Conservation (phyloP, 1,284 basidiomycete species). For the Austroboletus olivaceoglutinosus region DNA sequence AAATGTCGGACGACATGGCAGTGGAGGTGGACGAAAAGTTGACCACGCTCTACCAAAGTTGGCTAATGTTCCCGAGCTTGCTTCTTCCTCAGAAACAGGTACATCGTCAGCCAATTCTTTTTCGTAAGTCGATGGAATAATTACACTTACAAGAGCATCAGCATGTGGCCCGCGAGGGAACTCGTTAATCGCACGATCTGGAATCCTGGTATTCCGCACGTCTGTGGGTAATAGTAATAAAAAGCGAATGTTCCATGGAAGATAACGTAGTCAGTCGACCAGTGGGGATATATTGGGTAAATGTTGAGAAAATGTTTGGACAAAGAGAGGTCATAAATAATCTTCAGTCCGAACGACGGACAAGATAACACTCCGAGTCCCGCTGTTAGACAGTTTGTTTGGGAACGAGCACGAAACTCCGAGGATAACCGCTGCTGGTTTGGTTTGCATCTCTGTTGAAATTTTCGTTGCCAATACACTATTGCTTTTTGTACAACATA, state of each 20-base stretch:
- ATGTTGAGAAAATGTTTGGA: conserved; percentile 2
- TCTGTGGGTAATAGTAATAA: not conserved
- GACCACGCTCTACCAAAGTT: too few species aligned
- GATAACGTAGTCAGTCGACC: not conserved
- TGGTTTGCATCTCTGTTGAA: not conserved
- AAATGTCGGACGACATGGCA: not conserved
- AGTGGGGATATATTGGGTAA: not conserved
- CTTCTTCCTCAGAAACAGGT: not conserved
- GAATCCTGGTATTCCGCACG: not conserved
- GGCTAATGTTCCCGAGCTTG: too few species aligned
- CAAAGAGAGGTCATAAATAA: not conserved
- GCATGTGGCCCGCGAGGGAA: not conserved
- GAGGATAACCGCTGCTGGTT: not conserved
- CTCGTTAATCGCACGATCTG: too few species aligned
- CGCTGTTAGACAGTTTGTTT: not conserved
- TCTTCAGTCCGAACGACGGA: not conserved
- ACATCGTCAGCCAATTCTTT: not conserved
- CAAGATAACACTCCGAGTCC: not conserved
- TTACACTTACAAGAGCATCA: not conserved
- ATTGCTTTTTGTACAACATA: not conserved
- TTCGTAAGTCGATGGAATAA: not conserved
- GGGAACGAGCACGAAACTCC: not conserved
- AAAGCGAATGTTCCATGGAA: not conserved
- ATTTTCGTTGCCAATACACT: not conserved
- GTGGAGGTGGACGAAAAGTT: too few species aligned